These are phyloP conservation scores for Penicillium decumbens DNA, from an alignment of 2,329 filamentous ascomycete species.

Conservation along the genomic window DNA sequence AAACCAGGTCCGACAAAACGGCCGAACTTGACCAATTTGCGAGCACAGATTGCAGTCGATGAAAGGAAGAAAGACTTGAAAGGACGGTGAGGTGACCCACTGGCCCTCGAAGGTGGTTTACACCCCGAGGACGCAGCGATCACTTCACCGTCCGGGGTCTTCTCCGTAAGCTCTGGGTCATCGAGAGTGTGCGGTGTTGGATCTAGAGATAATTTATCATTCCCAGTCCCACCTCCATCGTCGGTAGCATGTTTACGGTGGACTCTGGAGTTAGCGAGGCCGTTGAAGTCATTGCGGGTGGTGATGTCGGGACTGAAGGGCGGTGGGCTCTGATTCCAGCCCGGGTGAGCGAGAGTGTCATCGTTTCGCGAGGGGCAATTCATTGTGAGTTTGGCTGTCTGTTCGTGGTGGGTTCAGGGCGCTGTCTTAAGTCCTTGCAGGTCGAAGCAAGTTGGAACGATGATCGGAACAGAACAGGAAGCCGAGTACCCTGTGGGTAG, in stretches of 20 bases:
- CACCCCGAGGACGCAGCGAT: constrained; percentile 26
- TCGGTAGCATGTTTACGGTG: constrained; percentile 40
- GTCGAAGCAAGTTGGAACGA: constrained; percentile 4
- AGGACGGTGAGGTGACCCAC: constrained; percentile 31
- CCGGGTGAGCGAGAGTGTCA: constrained; percentile 48
- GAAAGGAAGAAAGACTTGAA: constrained; percentile 17
- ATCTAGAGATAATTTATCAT: constrained; percentile 23
- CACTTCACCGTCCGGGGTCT: constrained; percentile 27
- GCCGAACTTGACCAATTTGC: constrained; percentile 38
- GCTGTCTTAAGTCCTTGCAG: constrained; percentile 5
- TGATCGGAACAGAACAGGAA: neutral
- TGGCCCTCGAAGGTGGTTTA: constrained; percentile 28
- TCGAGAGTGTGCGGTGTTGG: constrained; percentile 20
- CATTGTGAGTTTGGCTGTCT: constrained; percentile 42
- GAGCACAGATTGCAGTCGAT: constrained; percentile 20
- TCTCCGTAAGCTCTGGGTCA: constrained; percentile 20
- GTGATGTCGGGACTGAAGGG: constrained; percentile 57
- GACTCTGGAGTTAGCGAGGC: constrained; percentile 55
- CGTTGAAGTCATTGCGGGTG: constrained; percentile 59
- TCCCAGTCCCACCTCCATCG: constrained; percentile 17
- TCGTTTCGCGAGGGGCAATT: constrained; percentile 63
- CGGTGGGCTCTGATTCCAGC: constrained; percentile 60
- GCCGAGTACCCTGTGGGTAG: constrained; percentile 10
- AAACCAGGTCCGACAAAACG: constrained; percentile 48
- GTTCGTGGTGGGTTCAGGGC: neutral